Evolutionary conservation across 768 basidiomycete species (phyloP), one percentile per base, ranked within the genome.

Genomic region (Trametes villosa): DNA sequence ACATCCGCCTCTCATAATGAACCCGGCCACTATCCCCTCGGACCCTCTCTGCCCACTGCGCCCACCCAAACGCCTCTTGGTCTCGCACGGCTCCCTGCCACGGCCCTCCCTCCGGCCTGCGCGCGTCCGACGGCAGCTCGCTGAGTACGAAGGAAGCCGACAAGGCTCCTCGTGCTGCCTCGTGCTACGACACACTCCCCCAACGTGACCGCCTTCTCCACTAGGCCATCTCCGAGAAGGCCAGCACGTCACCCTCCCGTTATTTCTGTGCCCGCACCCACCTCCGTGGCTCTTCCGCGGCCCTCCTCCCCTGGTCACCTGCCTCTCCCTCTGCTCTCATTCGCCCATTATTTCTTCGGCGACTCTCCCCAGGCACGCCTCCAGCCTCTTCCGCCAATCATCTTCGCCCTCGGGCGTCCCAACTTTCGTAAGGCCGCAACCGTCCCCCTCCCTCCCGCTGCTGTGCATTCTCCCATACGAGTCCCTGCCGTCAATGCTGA

Each of bases 251-350:
- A 20, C 44, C 34, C 31, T 30, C 45, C 41, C 42, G 4, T 31
- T 34, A 13, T 4, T 46, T 46, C 9, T 9, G 45, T 27, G 27
- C 27, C 52, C 52, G 52, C 53, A 30, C 42, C 9, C 3, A 2
- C 54, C 54, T 55, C 54, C 54, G 54, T 55, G 44, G 12, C 31
- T 22, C 46, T 44, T 56, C 55, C 55, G 55, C 55, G 45, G 45
- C 55, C 20, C n/a, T n/a, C 9, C 44, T 26, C 44, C 44, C 20
- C 44, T 5, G 22, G 44, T 45, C 44, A 45, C 24, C 44, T 26
- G 44, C 22, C 44, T 15, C 44, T 15, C 22, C 12, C 36, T 3
- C 36, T 3, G 5, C 4, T 24, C 44, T 13, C 24, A 24, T 26
- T 45, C 22, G 44, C 44, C 22, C n/a, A 11, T 7, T 17, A 17